Percentiles rank a stretch among this genome's conserved stretches.
Conservation (phyloP, 495 filamentous ascomycete species). For the Annulohypoxylon nitens region DNA sequence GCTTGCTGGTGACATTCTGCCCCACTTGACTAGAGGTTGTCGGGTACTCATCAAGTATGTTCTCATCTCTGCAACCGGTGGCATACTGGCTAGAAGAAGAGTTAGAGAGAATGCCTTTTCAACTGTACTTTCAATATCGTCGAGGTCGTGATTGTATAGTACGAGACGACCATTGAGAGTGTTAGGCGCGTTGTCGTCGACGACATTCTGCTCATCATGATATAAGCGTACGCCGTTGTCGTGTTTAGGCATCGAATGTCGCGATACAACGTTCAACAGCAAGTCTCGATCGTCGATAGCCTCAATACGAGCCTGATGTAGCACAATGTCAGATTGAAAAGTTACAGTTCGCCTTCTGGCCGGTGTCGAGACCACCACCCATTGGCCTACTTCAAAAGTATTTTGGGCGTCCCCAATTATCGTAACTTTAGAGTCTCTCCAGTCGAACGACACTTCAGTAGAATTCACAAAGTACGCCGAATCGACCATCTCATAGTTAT, state of each 20-base stretch:
- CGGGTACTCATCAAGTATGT: conserved; percentile 64
- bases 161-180: conserved; percentile 45
- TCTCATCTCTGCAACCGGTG: conserved; percentile 73
- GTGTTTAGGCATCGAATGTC: conserved; percentile 25
- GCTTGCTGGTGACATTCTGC: conserved; percentile 73
- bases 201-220: background rate
- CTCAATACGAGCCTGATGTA: conserved; percentile 45
- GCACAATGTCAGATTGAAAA: background rate
- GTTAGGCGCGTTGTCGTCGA: background rate
- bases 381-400: conserved; percentile 32
- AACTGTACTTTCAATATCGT: conserved; percentile 40
- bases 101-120: conserved; percentile 68
- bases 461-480: conserved; percentile 32
- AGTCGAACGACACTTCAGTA: conserved; percentile 26
- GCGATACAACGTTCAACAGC: conserved; percentile 31
- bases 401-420: background rate
- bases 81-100: conserved; percentile 75
- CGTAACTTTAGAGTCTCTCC: conserved; percentile 5
- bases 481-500: background rate
- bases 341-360: background rate
- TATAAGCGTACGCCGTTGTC: background rate
- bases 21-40: conserved; percentile 69
- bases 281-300: background rate
- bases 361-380: conserved; percentile 40
- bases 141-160: conserved; percentile 52